Conservation (phyloP, 306 rosid genomes). For the Prunus mongolica region DNA sequence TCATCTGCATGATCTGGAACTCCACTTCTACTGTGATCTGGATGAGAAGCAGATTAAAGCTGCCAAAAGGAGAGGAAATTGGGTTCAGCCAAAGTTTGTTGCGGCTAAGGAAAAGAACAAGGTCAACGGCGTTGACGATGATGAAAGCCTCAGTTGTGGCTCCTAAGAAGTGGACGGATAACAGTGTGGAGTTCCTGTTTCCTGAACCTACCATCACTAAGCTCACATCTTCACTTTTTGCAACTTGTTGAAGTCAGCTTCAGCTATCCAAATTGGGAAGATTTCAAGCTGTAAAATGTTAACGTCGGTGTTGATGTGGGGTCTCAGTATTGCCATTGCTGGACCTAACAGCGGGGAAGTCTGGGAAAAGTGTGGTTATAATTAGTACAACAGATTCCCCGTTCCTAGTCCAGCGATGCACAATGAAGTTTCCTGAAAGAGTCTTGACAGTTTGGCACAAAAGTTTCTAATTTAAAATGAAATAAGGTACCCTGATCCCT, state of each 20-base stretch:
- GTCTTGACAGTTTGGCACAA: too few species aligned
- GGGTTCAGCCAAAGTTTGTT: constrained; percentile 50
- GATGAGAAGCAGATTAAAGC: constrained; percentile 62
- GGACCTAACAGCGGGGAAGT: constrained; percentile 69
- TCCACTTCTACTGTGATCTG: constrained; percentile 72
- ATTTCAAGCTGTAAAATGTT: constrained; percentile 53
- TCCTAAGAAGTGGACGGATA: constrained; percentile 62
- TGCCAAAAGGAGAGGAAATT: constrained; percentile 58
- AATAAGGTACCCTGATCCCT: too few species aligned
- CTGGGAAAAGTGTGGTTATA: constrained; percentile 15
- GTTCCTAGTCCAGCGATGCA: too few species aligned
- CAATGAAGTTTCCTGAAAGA: too few species aligned
- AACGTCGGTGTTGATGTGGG: constrained; percentile 67
- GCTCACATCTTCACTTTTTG: constrained; percentile 64
- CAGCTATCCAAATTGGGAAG: constrained; percentile 57
- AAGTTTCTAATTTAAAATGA: too few species aligned
- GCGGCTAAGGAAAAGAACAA: constrained; percentile 61
- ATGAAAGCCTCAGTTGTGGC: constrained; percentile 49
- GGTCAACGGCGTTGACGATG: constrained; percentile 42
- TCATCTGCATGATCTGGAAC: constrained; percentile 74
- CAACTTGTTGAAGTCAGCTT: constrained; percentile 72
- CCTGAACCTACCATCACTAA: constrained; percentile 58
- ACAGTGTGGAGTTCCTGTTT: constrained; percentile 50
- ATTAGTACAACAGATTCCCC: too few species aligned
- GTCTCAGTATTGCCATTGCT: constrained; percentile 59